Percentiles rank a stretch among this genome's conserved stretches.
Evolutionary conservation across 305 asterid species (phyloP).

Genomic region (Fraxinus angustifolia): DNA sequence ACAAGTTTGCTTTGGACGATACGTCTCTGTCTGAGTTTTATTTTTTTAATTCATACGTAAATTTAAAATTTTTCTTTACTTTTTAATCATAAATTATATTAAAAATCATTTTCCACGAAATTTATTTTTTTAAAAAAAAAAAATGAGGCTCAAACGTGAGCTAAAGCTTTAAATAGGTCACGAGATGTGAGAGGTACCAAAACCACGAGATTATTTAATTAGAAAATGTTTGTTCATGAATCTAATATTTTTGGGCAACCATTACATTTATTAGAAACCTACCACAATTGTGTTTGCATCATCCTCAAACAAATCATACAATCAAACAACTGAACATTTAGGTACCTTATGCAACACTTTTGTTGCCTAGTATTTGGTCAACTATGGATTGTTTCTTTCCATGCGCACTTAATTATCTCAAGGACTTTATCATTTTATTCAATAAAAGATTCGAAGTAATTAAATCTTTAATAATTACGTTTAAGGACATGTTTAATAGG

Average conservation of each 20-base stretch:
- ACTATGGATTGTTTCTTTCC: conserved; percentile 19
- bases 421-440: neutral
- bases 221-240: conserved; percentile 16
- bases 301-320: conserved; percentile 31
- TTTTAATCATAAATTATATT: no score
- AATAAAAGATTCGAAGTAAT: neutral
- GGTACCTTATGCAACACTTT: conserved; percentile 24
- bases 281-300: conserved; percentile 32
- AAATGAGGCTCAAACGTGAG: neutral
- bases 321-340: conserved; percentile 9
- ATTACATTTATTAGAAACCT: conserved; percentile 37
- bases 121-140: no score
- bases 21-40: neutral
- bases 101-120: no score
- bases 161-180: conserved; percentile 32
- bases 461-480: no score
- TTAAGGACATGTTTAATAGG: no score
- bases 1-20: conserved; percentile 23
- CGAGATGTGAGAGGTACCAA: conserved; percentile 58
- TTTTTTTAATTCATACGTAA: no score
- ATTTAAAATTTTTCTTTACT: no score
- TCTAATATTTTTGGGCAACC: conserved; percentile 18
- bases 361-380: conserved; percentile 39
- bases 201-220: conserved; percentile 41
- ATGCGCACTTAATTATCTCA: neutral